These are phyloP conservation scores for Lipomyces yamadae DNA, from an alignment of 805 yeast species.

Conservation along the genomic window DNA sequence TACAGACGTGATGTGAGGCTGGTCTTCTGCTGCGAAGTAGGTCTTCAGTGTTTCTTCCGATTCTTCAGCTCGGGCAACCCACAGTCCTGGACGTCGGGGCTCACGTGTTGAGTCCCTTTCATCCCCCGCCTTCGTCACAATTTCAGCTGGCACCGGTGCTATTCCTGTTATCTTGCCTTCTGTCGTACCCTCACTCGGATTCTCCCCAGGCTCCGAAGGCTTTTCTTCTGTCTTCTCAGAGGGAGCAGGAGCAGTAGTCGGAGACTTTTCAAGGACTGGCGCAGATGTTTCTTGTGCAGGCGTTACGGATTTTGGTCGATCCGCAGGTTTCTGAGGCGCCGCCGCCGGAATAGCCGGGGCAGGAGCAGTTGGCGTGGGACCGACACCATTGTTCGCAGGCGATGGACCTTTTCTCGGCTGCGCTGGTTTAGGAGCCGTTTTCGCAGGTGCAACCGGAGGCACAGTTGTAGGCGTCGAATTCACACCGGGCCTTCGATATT, in stretches of 20 bases:
- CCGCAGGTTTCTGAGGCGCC: neutral
- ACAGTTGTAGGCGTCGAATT: neutral
- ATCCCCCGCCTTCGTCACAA: conserved; percentile 20
- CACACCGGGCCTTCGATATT: conserved; percentile 48
- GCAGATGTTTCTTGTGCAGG: conserved; percentile 1
- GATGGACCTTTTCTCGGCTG: conserved; percentile 11
- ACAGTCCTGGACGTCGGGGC: conserved; percentile 45
- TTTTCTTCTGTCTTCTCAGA: neutral
- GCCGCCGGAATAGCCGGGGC: conserved; percentile 3
- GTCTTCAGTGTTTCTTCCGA: conserved; percentile 43
- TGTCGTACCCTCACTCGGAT: neutral
- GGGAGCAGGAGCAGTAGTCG: conserved; percentile 1
- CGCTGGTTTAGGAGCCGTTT: conserved; percentile 1
- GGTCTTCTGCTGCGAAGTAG: conserved; percentile 46
- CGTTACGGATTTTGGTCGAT: neutral
- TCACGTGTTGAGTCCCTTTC: conserved; percentile 9
- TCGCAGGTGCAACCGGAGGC: neutral
- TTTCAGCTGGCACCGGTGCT: conserved; percentile 16
- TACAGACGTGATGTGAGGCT: conserved; percentile 43
- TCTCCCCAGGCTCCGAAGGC: conserved; percentile 1
- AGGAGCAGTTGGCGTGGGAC: neutral
- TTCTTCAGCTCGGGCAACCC: conserved; percentile 49
- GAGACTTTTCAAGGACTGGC: neutral
- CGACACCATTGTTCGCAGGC: neutral
- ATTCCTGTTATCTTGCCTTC: conserved; percentile 3